These are phyloP conservation scores for Fusarium odoratissimum DNA, from an alignment of 2,329 filamentous ascomycete species.

Conservation along the genomic window DNA sequence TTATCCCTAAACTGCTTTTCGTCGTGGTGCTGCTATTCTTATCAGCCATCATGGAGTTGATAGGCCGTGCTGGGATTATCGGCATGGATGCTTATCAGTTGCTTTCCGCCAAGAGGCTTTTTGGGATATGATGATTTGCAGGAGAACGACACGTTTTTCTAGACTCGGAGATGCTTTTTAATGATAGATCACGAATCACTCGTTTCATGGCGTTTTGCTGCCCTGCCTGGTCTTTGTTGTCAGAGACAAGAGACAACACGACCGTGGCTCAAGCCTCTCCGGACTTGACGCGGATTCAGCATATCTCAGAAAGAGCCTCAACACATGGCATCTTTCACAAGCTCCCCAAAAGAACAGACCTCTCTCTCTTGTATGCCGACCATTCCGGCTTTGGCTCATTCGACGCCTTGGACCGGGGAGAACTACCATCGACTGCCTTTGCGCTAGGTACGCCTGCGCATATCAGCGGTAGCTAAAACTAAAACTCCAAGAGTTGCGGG, in stretches of 20 bases:
- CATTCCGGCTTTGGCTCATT: conserved; percentile 6
- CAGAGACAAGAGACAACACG: background rate
- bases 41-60: conserved; percentile 26
- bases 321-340: background rate
- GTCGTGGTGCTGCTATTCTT: conserved; percentile 15
- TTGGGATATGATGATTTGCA: conserved; percentile 12
- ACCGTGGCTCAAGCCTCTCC: background rate
- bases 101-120: conserved; percentile 5
- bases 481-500: conserved; percentile 25
- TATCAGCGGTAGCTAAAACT: conserved; percentile 18
- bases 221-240: background rate
- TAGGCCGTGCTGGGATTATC: conserved; percentile 20
- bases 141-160: background rate
- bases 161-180: background rate
- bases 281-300: background rate
- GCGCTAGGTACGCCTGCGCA: conserved; percentile 27
- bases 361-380: background rate
- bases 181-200: conserved; percentile 14
- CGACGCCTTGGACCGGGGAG: background rate
- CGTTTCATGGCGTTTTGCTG: conserved; percentile 1
- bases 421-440: conserved; percentile 17
- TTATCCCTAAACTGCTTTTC: background rate
- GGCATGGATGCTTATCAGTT: conserved; percentile 44
- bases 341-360: background rate
- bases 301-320: background rate